A percentile compares a stretch with the other conserved stretches of the same genome.
These are phyloP conservation scores for Williopsis jadinii DNA, from an alignment of 1,139 yeast genomes.

Conservation along the genomic window DNA sequence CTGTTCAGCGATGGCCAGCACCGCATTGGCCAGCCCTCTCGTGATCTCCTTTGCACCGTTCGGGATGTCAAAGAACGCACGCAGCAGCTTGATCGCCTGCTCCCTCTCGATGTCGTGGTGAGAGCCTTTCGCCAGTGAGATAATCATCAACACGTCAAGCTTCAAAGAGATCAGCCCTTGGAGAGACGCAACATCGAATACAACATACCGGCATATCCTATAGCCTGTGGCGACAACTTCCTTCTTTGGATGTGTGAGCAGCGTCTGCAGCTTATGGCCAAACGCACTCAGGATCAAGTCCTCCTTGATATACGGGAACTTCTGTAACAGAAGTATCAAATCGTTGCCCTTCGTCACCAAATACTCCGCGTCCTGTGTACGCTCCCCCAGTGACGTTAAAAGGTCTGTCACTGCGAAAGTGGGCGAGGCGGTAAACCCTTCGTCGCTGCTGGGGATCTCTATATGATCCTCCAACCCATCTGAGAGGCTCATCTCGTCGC, in stretches of 20 bases:
- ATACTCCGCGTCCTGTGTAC: slow-evolving; percentile 19
- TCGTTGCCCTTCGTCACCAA: slow-evolving; percentile 23
- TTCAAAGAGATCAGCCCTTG: slow-evolving; percentile 41
- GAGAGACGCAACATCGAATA: slow-evolving; percentile 47
- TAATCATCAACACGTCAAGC: slow-evolving; percentile 56
- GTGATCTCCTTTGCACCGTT: slow-evolving; percentile 52
- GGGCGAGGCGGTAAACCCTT: slow-evolving; percentile 25
- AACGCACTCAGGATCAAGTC: slow-evolving; percentile 62
- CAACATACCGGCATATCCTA: slow-evolving; percentile 60
- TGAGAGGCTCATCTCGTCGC: slow-evolving; percentile 1
- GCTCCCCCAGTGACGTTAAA: slow-evolving; percentile 20
- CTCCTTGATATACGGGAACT: slow-evolving; percentile 52
- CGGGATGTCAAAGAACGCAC: slow-evolving; percentile 53
- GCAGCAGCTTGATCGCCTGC: slow-evolving; percentile 68
- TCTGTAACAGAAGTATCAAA: slow-evolving; percentile 17
- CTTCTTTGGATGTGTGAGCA: slow-evolving; percentile 51
- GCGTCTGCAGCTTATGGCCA: slow-evolving; percentile 50
- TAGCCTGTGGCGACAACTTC: slow-evolving; percentile 73
- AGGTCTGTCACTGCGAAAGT: slow-evolving; percentile 37
- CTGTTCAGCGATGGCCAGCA: slow-evolving; percentile 66
- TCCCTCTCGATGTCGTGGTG: slow-evolving; percentile 56
- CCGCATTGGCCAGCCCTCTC: slow-evolving; percentile 61
- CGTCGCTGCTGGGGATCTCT: too few species aligned
- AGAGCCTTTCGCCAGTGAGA: slow-evolving; percentile 53
- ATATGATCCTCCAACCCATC: too few species aligned